Evolutionary conservation across 2,329 filamentous ascomycete species (phyloP), one percentile per base, ranked within the genome.

Genomic region (Aspergillus brunneoviolaceus): DNA sequence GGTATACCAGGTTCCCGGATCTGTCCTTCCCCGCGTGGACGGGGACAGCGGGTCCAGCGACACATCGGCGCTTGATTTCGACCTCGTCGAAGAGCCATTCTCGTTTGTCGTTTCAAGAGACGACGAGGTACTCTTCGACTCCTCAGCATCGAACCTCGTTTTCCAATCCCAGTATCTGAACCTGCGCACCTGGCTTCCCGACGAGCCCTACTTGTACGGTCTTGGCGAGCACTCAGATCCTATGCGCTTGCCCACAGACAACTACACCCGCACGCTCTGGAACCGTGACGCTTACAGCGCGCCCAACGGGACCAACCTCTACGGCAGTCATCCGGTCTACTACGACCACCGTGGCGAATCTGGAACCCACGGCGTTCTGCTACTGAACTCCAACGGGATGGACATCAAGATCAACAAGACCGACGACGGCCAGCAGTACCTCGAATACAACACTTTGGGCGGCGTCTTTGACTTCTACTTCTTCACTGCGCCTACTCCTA

Each of bases 151-250:
- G 4, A 79, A 81, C 9, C 77, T 95, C 11, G 80, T 95, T 49
- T 95, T 92, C 67, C 88, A 95, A 76, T 86, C 85, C 11, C 90
- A 95, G 73, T 95, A 92, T 68, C 75, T 95, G 25, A 85, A 87
- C 21, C 80, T 94, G 60, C 84, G 89, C 49, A 93, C 90, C 2
- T 84, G 81, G 61, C 80, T 95, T 11, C 90, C 91, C 0, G 74
- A 84, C 1, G 79, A 86, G 56, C 89, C 90, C 0, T 85, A 89
- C 67, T 77, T 95, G 5, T 95, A 95, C 70, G 91, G 91, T 0
- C 81, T 94, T 2, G 91, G 91, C 39, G 90, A 94, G 75, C 89
- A 92, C 71, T 87, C 85, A 2, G 90, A 93, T 66, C 80, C 86
- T 1, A 86, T 92, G 68, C 83, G 84, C 51, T 79, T 92, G 60